phyloP scores from a whole-genome alignment of 257 asterid genomes.

The Solanum habrochaites region DNA sequence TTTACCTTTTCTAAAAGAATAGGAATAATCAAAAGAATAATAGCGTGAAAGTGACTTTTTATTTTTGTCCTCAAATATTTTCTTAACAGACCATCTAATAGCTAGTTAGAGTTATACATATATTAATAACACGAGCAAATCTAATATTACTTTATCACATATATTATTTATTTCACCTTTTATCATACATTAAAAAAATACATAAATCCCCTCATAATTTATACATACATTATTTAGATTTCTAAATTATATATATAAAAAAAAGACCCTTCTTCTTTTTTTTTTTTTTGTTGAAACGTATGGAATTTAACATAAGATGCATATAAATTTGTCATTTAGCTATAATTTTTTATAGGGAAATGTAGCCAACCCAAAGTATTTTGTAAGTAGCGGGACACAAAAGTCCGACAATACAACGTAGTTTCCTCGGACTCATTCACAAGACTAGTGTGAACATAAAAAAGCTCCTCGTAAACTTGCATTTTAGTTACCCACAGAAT shows the following conservation, averaged over 20 bases:
- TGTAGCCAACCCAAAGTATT: not conserved
- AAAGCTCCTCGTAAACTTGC: not conserved
- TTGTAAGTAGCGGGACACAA: not conserved
- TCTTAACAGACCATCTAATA: no score
- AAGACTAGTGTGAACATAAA: not conserved
- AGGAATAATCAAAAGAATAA: not conserved
- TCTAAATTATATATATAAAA: no score
- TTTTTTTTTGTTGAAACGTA: not conserved
- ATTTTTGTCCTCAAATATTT: not conserved
- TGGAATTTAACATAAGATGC: not conserved
- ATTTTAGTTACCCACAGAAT: not conserved
- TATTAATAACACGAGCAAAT: no score
- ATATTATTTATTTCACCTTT: not conserved
- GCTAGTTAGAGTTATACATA: not conserved
- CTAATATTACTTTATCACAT: no score
- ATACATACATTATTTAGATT: no score
- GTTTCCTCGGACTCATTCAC: conserved; percentile 5
- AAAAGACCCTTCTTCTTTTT: no score
- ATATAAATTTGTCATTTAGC: not conserved
- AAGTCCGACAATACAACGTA: not conserved
- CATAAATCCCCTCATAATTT: not conserved
- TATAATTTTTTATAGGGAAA: not conserved
- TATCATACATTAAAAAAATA: no score
- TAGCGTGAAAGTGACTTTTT: not conserved
- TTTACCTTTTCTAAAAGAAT: no score